Evolutionary conservation across 306 rosid genomes (phyloP).

Genomic region (Calophaca sinica): DNA sequence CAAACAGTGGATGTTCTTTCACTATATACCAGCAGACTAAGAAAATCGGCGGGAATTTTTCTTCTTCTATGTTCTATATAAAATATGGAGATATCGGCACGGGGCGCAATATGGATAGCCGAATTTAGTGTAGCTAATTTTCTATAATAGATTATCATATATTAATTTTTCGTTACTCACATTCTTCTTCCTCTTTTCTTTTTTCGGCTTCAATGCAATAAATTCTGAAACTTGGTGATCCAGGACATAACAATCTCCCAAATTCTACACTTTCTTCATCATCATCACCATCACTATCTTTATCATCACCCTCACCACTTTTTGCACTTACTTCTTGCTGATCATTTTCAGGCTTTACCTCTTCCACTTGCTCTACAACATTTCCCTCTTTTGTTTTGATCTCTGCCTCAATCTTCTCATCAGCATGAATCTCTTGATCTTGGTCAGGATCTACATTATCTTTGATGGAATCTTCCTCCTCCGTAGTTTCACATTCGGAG

Average conservation of each 20-base stretch:
- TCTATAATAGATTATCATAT: too few relatives aligned
- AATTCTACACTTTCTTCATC: constrained; percentile 17
- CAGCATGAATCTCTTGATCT: constrained; percentile 5
- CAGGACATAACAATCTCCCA: constrained; percentile 42
- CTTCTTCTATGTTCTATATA: too few relatives aligned
- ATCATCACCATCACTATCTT: constrained; percentile 25
- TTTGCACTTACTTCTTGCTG: constrained; percentile 22
- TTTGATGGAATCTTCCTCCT: not conserved
- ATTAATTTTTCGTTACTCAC: constrained; percentile 39
- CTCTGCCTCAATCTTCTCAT: constrained; percentile 14
- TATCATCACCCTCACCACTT: not conserved
- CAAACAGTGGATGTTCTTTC: not conserved
- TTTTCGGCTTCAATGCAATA: constrained; percentile 55
- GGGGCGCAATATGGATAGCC: too few relatives aligned
- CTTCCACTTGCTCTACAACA: not conserved
- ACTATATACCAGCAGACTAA: too few relatives aligned
- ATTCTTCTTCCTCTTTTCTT: constrained; percentile 17
- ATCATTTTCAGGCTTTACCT: not conserved
- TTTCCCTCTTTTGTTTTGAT: constrained; percentile 11
- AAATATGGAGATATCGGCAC: too few relatives aligned
- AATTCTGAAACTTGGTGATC: constrained; percentile 88
- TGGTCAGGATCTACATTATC: not conserved
- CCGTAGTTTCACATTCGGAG: not conserved
- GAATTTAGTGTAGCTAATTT: too few relatives aligned
- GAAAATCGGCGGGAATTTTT: too few relatives aligned